These are phyloP conservation scores for Fusarium dimerum DNA, from an alignment of 2,329 filamentous ascomycete species.

Conservation along the genomic window DNA sequence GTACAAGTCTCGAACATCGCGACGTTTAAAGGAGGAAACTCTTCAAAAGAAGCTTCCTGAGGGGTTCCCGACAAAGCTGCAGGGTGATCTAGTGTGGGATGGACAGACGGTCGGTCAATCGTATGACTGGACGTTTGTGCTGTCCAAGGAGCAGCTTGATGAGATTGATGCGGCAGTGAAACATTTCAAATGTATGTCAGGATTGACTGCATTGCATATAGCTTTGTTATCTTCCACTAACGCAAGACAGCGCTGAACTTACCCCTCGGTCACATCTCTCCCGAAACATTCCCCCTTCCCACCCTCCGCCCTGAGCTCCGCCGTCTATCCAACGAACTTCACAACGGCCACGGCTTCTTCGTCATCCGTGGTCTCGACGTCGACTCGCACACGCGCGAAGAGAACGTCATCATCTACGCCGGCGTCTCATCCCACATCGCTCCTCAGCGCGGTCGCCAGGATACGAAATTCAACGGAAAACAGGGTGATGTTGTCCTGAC, in stretches of 20 bases:
- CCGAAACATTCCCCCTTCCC: slow-evolving; percentile 57
- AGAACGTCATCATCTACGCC: slow-evolving; percentile 61
- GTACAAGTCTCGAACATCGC: slow-evolving; percentile 1
- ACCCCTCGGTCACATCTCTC: slow-evolving; percentile 35
- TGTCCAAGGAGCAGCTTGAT: slow-evolving; percentile 3
- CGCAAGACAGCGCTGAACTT: slow-evolving; percentile 1
- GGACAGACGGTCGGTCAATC: slow-evolving; percentile 6
- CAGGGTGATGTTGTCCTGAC: slow-evolving; percentile 49
- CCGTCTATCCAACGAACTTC: slow-evolving; percentile 53
- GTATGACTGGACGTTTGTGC: slow-evolving; percentile 12
- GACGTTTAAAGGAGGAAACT: neutral
- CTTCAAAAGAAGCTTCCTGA: slow-evolving; percentile 1
- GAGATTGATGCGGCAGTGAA: slow-evolving; percentile 11
- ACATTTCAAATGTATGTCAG: slow-evolving; percentile 8
- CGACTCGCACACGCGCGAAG: slow-evolving; percentile 52
- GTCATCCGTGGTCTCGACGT: slow-evolving; percentile 60
- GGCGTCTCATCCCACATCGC: slow-evolving; percentile 62
- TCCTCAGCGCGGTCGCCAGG: slow-evolving; percentile 52
- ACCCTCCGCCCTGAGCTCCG: slow-evolving; percentile 51
- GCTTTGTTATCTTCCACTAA: neutral
- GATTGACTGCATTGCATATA: too few species aligned
- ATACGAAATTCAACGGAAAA: slow-evolving; percentile 45
- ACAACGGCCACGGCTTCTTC: slow-evolving; percentile 61
- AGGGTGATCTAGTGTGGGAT: slow-evolving; percentile 16
- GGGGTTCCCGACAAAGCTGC: slow-evolving; percentile 9